These are phyloP conservation scores for Phyllosticta capitalensis DNA, from an alignment of 2,329 filamentous ascomycete genomes.

Conservation along the genomic window DNA sequence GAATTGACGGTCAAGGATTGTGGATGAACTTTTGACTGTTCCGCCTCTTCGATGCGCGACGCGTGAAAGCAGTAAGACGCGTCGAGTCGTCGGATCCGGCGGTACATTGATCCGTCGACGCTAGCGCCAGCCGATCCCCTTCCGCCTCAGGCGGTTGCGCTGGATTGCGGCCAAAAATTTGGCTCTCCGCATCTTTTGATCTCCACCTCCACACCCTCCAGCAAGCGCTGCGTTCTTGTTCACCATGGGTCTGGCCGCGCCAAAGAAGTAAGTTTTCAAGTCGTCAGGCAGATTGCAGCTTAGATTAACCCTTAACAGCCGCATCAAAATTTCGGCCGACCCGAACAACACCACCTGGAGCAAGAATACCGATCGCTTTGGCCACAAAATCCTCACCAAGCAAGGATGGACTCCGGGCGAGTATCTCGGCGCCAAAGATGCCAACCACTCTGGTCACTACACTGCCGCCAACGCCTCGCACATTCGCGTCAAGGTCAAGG, in stretches of 20 bases:
- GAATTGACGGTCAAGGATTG: not conserved
- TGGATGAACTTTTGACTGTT: too few species aligned
- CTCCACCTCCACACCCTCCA: not conserved
- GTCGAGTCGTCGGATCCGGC: conserved; percentile 6
- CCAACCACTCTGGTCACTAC: conserved; percentile 65
- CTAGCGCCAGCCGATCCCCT: not conserved
- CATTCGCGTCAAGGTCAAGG: conserved; percentile 76
- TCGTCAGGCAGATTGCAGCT: conserved; percentile 14
- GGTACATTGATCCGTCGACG: conserved; percentile 9
- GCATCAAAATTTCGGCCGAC: conserved; percentile 71
- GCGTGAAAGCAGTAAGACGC: not conserved
- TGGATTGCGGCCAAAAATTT: conserved; percentile 21
- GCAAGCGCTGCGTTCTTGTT: not conserved
- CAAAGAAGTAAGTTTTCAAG: conserved; percentile 48
- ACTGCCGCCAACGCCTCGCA: conserved; percentile 74
- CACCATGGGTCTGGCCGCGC: conserved; percentile 58
- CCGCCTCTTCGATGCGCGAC: too few species aligned
- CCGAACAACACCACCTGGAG: conserved; percentile 96
- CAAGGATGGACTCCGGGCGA: conserved; percentile 88
- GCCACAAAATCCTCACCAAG: conserved; percentile 76
- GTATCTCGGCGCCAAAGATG: conserved; percentile 68
- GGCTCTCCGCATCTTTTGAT: conserved; percentile 2
- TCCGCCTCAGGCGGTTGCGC: not conserved
- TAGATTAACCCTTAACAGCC: conserved; percentile 30
- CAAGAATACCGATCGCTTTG: conserved; percentile 70